A percentile compares a stretch with the other conserved stretches of the same genome.
Conservation (phyloP, 2,329 filamentous ascomycete species). For the Ramichloridium luteum region DNA sequence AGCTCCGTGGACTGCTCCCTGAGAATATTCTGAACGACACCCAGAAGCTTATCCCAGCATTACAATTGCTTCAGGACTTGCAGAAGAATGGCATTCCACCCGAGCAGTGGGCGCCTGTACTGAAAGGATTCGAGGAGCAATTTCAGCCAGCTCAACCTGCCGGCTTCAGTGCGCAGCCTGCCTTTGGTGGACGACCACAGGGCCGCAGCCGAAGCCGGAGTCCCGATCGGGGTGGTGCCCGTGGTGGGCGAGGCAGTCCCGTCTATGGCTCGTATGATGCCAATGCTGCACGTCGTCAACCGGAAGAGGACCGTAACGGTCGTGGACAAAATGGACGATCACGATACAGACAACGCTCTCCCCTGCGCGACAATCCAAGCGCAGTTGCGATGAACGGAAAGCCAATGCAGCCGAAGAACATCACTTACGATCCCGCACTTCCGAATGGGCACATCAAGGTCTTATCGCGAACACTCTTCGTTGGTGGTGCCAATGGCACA, state of each 20-base stretch:
- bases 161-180: slow-evolving; percentile 5
- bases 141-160: slow-evolving; percentile 14
- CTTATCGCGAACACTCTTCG: slow-evolving; percentile 85
- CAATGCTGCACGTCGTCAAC: slow-evolving; percentile 12
- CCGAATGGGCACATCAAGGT: slow-evolving; percentile 77
- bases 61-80: slow-evolving; percentile 63
- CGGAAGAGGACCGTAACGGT: slow-evolving; percentile 14
- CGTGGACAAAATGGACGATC: slow-evolving; percentile 38
- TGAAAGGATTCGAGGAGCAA: slow-evolving; percentile 36
- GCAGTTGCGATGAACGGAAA: slow-evolving; percentile 29
- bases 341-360: slow-evolving; percentile 78
- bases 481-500: slow-evolving; percentile 72
- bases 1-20: slow-evolving; percentile 23
- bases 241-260: slow-evolving; percentile 49
- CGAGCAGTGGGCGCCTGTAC: slow-evolving; percentile 58
- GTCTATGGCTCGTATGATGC: slow-evolving; percentile 61
- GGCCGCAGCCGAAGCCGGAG: slow-evolving; percentile 50
- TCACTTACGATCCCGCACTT: slow-evolving; percentile 66
- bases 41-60: slow-evolving; percentile 53
- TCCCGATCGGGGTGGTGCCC: slow-evolving; percentile 50
- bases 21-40: slow-evolving; percentile 26
- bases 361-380: slow-evolving; percentile 52
- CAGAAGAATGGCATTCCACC: slow-evolving; percentile 62
- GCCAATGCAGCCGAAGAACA: slow-evolving; percentile 53
- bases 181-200: slow-evolving; percentile 10